phyloP scores from a whole-genome alignment of 176 grass and related monocot genomes.

The Lolium perenne region DNA sequence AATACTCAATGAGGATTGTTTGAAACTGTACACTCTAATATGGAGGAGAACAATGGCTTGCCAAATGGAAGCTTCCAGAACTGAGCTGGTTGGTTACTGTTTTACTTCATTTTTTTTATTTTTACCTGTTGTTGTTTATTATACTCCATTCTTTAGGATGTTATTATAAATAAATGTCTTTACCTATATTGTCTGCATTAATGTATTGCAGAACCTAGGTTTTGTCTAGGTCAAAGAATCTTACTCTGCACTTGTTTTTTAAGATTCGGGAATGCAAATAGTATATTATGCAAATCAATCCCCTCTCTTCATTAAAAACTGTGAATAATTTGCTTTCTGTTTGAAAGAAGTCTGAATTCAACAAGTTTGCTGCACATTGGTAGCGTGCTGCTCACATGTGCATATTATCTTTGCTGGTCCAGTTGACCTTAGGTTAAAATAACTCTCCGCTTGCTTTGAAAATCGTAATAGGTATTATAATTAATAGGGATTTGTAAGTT shows the following conservation, averaged over 20 bases:
- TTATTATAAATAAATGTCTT: not conserved
- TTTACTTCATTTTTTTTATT: conserved; percentile 35
- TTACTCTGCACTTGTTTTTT: conserved; percentile 1
- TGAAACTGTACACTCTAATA: conserved; percentile 90
- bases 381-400: conserved; percentile 17
- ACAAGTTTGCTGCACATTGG: conserved; percentile 9
- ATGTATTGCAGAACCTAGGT: conserved; percentile 8
- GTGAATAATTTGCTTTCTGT: conserved; percentile 2
- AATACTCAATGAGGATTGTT: conserved; percentile 81
- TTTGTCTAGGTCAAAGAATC: not conserved
- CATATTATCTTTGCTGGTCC: not conserved
- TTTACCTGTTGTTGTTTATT: conserved; percentile 37
- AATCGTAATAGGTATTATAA: not conserved
- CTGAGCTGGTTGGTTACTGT: conserved; percentile 68
- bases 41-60: conserved; percentile 91
- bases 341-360: not conserved
- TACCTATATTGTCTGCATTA: not conserved
- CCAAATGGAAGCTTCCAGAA: conserved; percentile 91
- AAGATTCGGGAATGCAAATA: conserved; percentile 7
- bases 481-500: conserved; percentile 17
- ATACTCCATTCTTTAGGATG: conserved; percentile 20
- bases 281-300: conserved; percentile 11
- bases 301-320: not conserved
- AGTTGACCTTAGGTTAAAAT: not conserved
- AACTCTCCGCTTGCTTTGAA: not conserved